phyloP scores from a whole-genome alignment of 768 basidiomycete genomes.

The Tremella yokohamensis region DNA sequence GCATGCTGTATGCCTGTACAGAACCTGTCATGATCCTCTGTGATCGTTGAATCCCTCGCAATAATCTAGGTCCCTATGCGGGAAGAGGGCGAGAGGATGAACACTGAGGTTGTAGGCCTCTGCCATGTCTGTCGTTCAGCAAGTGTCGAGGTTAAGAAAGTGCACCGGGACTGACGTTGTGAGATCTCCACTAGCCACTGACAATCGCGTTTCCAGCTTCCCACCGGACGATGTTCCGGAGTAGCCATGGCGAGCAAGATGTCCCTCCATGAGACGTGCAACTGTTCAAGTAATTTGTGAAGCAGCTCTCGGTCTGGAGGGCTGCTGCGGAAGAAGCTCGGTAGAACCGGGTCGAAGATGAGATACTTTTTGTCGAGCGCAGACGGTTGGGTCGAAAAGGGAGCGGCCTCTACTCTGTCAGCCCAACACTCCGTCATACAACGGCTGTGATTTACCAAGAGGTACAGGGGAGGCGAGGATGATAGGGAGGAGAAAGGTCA shows the following conservation, averaged over 20 bases:
- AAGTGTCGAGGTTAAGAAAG: no score
- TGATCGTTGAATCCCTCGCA: background rate
- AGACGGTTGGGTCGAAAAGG: background rate
- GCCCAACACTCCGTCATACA: no score
- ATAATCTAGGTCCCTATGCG: background rate
- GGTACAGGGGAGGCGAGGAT: no score
- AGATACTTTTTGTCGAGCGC: background rate
- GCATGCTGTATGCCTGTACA: no score
- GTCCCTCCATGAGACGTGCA: background rate
- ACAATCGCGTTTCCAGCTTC: slow-evolving; percentile 4
- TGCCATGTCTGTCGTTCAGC: background rate
- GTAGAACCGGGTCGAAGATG: background rate
- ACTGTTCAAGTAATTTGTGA: background rate
- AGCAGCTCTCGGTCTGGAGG: background rate
- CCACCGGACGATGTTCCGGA: background rate
- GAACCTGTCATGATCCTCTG: no score
- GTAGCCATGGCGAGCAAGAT: background rate
- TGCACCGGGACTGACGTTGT: no score
- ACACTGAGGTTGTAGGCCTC: background rate
- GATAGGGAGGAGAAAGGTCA: no score
- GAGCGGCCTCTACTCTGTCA: no score
- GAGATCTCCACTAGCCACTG: slow-evolving; percentile 4
- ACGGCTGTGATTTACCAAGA: no score
- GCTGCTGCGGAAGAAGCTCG: background rate
- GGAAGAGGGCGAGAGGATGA: background rate